Conservation (phyloP, 345 rosid species). For the Rhodamnia rubescens region DNA sequence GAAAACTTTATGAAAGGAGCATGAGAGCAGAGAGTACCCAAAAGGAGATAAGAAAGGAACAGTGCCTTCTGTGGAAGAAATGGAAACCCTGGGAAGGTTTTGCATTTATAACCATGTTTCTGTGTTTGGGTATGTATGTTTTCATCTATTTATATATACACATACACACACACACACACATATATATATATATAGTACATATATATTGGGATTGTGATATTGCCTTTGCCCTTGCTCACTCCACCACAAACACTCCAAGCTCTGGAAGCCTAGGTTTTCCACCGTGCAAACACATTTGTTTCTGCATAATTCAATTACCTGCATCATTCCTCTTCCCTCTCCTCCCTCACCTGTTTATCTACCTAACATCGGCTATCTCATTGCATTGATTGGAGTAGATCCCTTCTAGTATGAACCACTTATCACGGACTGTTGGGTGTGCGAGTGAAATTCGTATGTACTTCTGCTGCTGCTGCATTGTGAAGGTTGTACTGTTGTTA, state of each 20-base stretch:
- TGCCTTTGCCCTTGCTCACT: background rate
- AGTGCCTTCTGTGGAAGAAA: background rate
- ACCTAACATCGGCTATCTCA: background rate
- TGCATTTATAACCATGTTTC: background rate
- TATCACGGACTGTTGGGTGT: no score
- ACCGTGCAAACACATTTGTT: background rate
- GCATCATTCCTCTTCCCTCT: background rate
- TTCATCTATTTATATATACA: background rate
- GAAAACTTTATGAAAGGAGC: conserved; percentile 6
- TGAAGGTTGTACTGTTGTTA: background rate
- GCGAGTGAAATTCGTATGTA: background rate
- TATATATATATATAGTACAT: background rate
- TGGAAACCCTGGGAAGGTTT: background rate
- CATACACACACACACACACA: background rate
- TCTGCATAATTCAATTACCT: background rate
- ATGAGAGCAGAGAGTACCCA: background rate
- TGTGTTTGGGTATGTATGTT: background rate
- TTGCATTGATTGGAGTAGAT: background rate
- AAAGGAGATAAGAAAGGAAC: background rate
- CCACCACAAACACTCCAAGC: background rate
- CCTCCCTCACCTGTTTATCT: background rate
- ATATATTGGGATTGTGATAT: background rate
- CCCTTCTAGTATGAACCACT: background rate
- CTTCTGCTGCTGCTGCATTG: background rate
- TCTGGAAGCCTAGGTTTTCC: background rate